These are phyloP conservation scores for Fusarium chaquense DNA, from an alignment of 2,329 filamentous ascomycete genomes.

Conservation along the genomic window DNA sequence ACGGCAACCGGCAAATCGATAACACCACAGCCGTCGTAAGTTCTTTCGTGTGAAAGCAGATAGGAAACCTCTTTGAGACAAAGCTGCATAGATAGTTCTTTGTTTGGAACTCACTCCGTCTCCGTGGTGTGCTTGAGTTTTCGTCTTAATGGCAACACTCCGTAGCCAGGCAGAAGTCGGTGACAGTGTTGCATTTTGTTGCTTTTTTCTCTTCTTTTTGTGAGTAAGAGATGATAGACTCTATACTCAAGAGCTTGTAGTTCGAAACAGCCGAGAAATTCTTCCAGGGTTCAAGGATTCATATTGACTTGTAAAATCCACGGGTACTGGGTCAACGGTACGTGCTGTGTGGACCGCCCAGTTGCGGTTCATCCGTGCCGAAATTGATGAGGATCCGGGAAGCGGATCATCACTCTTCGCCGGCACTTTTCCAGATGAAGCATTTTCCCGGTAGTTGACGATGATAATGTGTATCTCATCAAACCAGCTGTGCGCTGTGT, in stretches of 20 bases:
- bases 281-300: slow-evolving; percentile 22
- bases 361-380: slow-evolving; percentile 48
- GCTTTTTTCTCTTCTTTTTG: not conserved
- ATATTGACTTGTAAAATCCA: slow-evolving; percentile 42
- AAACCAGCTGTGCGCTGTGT: not conserved
- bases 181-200: not conserved
- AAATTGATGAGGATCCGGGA: slow-evolving; percentile 40
- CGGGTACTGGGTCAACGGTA: slow-evolving; percentile 18
- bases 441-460: slow-evolving; percentile 45
- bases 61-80: slow-evolving; percentile 41
- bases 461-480: not conserved
- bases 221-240: not conserved
- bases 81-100: slow-evolving; percentile 53
- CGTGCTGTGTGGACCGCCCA: slow-evolving; percentile 47
- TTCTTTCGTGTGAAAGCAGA: slow-evolving; percentile 52
- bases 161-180: not conserved
- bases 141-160: not conserved
- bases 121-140: slow-evolving; percentile 42
- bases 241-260: slow-evolving; percentile 32
- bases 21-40: slow-evolving; percentile 43
- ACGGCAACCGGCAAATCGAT: slow-evolving; percentile 42
- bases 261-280: slow-evolving; percentile 38
- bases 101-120: slow-evolving; percentile 54
- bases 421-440: slow-evolving; percentile 46
- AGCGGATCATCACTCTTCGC: slow-evolving; percentile 32